These are phyloP conservation scores for Globisporangium iwayamae DNA, from an alignment of 352 stramenopile genomes.

Conservation along the genomic window DNA sequence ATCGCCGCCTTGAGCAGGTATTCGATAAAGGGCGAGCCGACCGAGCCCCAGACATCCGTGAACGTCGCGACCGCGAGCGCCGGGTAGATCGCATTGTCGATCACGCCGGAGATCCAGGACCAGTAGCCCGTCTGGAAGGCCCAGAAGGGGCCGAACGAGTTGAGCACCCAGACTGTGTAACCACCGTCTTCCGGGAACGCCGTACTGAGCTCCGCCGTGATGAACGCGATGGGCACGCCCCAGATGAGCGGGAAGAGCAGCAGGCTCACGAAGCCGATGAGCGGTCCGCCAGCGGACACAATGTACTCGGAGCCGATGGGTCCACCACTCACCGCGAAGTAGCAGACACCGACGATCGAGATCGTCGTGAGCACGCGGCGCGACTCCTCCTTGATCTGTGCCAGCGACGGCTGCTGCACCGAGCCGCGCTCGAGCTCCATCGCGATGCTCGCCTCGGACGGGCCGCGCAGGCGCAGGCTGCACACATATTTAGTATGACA, in stretches of 20 bases:
- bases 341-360: constrained; percentile 54
- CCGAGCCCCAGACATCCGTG: constrained; percentile 31
- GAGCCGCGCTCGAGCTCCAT: constrained; percentile 27
- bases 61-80: constrained; percentile 54
- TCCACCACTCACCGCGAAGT: constrained; percentile 47
- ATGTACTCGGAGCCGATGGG: constrained; percentile 42
- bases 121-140: constrained; percentile 79
- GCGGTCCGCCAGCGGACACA: constrained; percentile 42
- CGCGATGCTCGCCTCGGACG: constrained; percentile 31
- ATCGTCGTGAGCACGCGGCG: constrained; percentile 52
- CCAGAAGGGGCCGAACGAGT: constrained; percentile 88
- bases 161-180: constrained; percentile 90
- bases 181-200: constrained; percentile 83
- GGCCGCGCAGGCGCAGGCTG: constrained; percentile 19
- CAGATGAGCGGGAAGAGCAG: constrained; percentile 88
- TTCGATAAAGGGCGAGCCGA: constrained; percentile 25
- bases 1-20: constrained; percentile 47
- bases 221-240: constrained; percentile 86
- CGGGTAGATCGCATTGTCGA: constrained; percentile 93
- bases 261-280: constrained; percentile 85
- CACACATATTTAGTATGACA: neutral
- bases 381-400: constrained; percentile 38
- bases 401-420: constrained; percentile 27
- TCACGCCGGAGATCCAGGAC: constrained; percentile 87
- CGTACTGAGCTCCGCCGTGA: constrained; percentile 91